Conservation (phyloP, 2,329 filamentous ascomycete species). For the Diaporthe citri region DNA sequence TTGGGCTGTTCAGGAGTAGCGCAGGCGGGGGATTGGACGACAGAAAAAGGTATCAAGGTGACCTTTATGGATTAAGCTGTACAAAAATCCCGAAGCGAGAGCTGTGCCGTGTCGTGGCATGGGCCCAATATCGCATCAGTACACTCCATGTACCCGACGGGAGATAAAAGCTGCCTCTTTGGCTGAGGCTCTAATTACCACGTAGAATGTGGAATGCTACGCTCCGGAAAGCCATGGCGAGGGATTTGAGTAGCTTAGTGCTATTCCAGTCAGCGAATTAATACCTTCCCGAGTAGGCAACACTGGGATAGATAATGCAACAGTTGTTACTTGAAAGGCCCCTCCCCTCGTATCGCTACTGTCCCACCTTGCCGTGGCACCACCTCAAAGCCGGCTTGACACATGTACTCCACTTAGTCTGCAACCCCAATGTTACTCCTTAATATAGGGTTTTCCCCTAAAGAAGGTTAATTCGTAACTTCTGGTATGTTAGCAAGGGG, state of each 20-base stretch:
- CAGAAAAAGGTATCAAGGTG: background rate
- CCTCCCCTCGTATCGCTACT: slow-evolving; percentile 1
- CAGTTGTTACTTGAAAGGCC: background rate
- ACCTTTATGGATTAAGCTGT: background rate
- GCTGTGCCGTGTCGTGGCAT: background rate
- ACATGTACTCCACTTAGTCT: slow-evolving; percentile 21
- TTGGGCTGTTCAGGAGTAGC: background rate
- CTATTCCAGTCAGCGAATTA: background rate
- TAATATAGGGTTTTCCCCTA: too few species aligned
- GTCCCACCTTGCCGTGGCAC: background rate
- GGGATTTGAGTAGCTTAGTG: background rate
- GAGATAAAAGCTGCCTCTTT: background rate
- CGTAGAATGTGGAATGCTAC: background rate
- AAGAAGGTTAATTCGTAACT: too few species aligned
- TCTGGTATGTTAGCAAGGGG: too few species aligned
- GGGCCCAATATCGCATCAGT: background rate
- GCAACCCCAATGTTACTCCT: slow-evolving; percentile 14
- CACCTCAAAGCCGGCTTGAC: slow-evolving; percentile 16
- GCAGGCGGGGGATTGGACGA: too few species aligned
- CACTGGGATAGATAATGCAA: slow-evolving; percentile 3
- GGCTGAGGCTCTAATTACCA: background rate
- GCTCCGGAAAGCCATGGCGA: background rate
- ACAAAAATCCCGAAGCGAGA: background rate
- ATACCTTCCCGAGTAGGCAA: slow-evolving; percentile 16
- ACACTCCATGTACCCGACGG: background rate